Conservation (phyloP, 352 stramenopile genomes). For the Pythium inflatum region DNA sequence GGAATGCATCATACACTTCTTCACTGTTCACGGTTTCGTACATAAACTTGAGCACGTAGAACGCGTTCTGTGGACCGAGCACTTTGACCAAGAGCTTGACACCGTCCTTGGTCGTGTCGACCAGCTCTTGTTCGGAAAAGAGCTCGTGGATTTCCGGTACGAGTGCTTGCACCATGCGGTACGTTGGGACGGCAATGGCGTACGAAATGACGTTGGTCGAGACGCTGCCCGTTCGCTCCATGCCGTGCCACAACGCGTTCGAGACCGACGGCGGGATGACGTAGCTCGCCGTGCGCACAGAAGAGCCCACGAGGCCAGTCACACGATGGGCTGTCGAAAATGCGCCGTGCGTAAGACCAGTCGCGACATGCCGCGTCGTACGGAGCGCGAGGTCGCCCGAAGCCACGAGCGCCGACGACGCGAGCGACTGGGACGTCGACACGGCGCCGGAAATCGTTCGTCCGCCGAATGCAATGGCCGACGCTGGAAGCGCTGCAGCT, state of each 20-base stretch:
- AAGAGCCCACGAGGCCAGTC: constrained; percentile 61
- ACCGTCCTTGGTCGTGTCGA: constrained; percentile 49
- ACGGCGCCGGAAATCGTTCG: constrained; percentile 61
- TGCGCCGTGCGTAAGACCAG: constrained; percentile 50
- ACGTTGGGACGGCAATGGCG: constrained; percentile 70
- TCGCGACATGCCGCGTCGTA: constrained; percentile 59
- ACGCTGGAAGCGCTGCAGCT: constrained; percentile 54
- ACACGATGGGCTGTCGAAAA: constrained; percentile 56
- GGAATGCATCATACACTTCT: constrained; percentile 65
- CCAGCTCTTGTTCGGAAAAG: constrained; percentile 62
- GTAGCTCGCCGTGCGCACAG: constrained; percentile 54
- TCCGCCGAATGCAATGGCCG: constrained; percentile 56
- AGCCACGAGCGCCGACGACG: constrained; percentile 59
- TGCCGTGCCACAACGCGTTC: constrained; percentile 62
- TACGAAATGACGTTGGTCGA: constrained; percentile 64
- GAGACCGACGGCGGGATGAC: constrained; percentile 66
- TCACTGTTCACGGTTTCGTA: constrained; percentile 81
- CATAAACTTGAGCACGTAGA: constrained; percentile 69
- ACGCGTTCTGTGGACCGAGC: constrained; percentile 73
- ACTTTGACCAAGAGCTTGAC: constrained; percentile 61
- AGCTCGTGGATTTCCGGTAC: constrained; percentile 45
- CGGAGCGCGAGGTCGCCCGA: constrained; percentile 52
- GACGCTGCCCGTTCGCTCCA: constrained; percentile 62
- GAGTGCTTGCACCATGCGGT: constrained; percentile 59
- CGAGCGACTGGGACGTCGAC: constrained; percentile 60